Evolutionary conservation across 495 filamentous ascomycete genomes (phyloP), one percentile per base, ranked within the genome.

Genomic region (Hypoxylon lienhwacheense): DNA sequence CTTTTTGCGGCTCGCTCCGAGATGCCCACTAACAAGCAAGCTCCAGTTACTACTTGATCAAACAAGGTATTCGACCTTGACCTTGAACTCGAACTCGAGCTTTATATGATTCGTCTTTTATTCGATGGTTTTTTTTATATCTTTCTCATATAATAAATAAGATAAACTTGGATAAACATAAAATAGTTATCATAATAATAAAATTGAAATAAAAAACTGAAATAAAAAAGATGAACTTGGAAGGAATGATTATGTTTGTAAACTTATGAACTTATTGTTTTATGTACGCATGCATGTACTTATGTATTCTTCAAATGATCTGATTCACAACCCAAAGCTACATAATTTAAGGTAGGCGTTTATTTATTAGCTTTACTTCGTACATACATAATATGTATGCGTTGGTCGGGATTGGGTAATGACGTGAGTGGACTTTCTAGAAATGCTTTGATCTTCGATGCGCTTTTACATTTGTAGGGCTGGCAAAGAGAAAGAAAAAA

Each of bases 381-480:
- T n/a, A n/a, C n/a, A n/a, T n/a, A n/a, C n/a, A n/a, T n/a, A n/a
- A n/a, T n/a, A 53, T 42, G 49, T 60, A 53, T 53, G 53, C 42
- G 47, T 57, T 49, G 59, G 52, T 57, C 53, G 43, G 52, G 59
- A 56, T 57, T 56, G 59, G 59, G 59, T 43, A 57, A 62, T 62
- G 53, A 62, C 53, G 59, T 48, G 47, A 53, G 57, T 34, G 25
- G 40, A 33, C 47, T 62, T 55, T 61, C 57, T 61, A 61, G 57
- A 61, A 54, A 6, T 61, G 46, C 46, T 53, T 34, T 45, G 59
- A 57, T 57, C 53, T 57, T 57, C 59, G 53, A 57, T 62, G 59
- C 43, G 36, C 29, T 53, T 61, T 55, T 55, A 56, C 58, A 35
- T 55, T n/a, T 52, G 59, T 53, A 62, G 53, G 59, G 59, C 53